These are phyloP conservation scores for Dothiorella sarmentorum DNA, from an alignment of 2,329 filamentous ascomycete genomes.

Conservation along the genomic window DNA sequence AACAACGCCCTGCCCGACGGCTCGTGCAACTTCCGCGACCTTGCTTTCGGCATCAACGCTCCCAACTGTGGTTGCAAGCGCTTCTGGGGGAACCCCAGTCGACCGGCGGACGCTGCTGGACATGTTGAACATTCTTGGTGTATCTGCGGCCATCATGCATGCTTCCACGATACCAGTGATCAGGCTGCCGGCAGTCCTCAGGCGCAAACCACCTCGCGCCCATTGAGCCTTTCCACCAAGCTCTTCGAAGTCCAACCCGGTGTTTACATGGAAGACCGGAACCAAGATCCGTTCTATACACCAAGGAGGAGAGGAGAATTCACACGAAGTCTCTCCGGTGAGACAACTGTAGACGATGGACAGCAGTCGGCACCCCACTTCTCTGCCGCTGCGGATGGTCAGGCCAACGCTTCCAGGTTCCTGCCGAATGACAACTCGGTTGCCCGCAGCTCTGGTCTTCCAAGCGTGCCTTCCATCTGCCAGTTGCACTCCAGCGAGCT, in stretches of 20 bases:
- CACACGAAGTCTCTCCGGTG: background rate
- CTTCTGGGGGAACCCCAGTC: constrained; percentile 46
- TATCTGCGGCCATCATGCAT: constrained; percentile 56
- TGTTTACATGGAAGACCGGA: background rate
- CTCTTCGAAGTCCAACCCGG: constrained; percentile 10
- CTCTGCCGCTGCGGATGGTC: background rate
- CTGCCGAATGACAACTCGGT: background rate
- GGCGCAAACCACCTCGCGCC: background rate
- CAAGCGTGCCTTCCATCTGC: constrained; percentile 37
- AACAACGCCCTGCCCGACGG: constrained; percentile 45
- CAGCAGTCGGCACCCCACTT: background rate
- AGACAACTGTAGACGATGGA: background rate
- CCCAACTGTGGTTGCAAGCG: constrained; percentile 51
- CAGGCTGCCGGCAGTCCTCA: background rate
- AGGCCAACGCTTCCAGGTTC: background rate
- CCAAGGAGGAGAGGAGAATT: background rate
- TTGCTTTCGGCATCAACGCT: constrained; percentile 41
- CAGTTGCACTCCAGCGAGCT: constrained; percentile 33
- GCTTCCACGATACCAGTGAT: constrained; percentile 45
- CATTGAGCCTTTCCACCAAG: background rate
- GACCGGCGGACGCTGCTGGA: constrained; percentile 23
- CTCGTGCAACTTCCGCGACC: constrained; percentile 51
- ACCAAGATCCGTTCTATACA: too few relatives aligned
- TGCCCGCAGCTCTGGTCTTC: constrained; percentile 29
- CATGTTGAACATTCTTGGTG: constrained; percentile 42